phyloP scores from a whole-genome alignment of 768 basidiomycete species.

The Phylloporus sp. region DNA sequence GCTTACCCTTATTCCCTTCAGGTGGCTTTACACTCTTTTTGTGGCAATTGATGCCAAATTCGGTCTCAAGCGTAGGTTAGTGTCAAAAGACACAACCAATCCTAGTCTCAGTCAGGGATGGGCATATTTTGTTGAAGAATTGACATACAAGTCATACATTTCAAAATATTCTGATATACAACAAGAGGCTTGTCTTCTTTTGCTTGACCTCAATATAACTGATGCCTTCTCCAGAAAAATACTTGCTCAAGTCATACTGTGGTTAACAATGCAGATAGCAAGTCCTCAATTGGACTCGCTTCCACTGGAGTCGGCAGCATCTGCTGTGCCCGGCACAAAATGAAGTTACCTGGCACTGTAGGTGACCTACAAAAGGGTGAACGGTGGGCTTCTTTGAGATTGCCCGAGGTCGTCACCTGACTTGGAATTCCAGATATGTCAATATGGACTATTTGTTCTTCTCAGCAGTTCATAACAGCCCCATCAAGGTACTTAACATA shows the following conservation, averaged over 20 bases:
- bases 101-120: too few species aligned
- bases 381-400: neutral
- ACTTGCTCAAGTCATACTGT: neutral
- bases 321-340: neutral
- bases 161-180: too few species aligned
- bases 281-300: neutral
- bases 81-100: too few species aligned
- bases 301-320: neutral
- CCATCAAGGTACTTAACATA: neutral
- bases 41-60: too few species aligned
- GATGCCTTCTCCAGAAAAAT: neutral
- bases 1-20: too few species aligned
- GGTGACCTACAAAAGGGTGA: slow-evolving; percentile 2
- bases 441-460: slow-evolving; percentile 2
- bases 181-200: too few species aligned
- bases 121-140: too few species aligned
- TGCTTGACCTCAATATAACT: too few species aligned
- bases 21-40: too few species aligned
- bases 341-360: neutral
- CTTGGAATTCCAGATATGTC: neutral
- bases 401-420: neutral
- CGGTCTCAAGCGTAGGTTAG: too few species aligned
- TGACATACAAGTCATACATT: too few species aligned
- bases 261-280: neutral
- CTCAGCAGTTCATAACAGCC: neutral